phyloP scores from a whole-genome alignment of 108 stramenopile species.

The Cylindrotheca closterium region DNA sequence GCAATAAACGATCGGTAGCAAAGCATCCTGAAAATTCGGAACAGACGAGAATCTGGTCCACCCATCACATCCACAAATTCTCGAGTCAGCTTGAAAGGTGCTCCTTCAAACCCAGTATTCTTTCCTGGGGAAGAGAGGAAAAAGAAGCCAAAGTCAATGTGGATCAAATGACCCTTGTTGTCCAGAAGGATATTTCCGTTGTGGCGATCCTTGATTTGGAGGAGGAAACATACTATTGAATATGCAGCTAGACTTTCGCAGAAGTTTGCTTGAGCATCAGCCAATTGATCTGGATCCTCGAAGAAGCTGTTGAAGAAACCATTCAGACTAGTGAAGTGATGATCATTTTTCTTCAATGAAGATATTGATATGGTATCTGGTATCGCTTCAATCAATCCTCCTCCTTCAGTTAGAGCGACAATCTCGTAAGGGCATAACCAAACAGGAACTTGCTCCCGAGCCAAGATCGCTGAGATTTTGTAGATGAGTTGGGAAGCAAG shows the following conservation, averaged over 20 bases:
- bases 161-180: slow-evolving; percentile 92
- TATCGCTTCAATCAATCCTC: slow-evolving; percentile 95
- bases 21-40: slow-evolving; percentile 83
- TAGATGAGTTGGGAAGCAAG: slow-evolving; percentile 91
- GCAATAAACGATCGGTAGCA: slow-evolving; percentile 88
- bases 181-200: slow-evolving; percentile 96
- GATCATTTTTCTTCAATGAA: slow-evolving; percentile 87
- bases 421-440: slow-evolving; percentile 96
- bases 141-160: slow-evolving; percentile 95
- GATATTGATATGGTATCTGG: slow-evolving; percentile 94
- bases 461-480: slow-evolving; percentile 83
- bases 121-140: slow-evolving; percentile 94
- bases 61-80: slow-evolving; percentile 93
- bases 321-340: slow-evolving; percentile 71
- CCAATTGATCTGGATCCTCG: slow-evolving; percentile 55
- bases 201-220: slow-evolving; percentile 98
- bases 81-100: slow-evolving; percentile 96
- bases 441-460: slow-evolving; percentile 82
- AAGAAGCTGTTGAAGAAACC: slow-evolving; percentile 86
- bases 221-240: slow-evolving; percentile 90
- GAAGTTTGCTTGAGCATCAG: slow-evolving; percentile 87
- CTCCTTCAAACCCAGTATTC: slow-evolving; percentile 91
- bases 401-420: slow-evolving; percentile 82
- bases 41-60: slow-evolving; percentile 84
- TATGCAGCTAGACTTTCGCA: slow-evolving; percentile 93